Evolutionary conservation across 768 basidiomycete species (phyloP), one percentile per base, ranked within the genome.

Genomic region (Suillus tomentosus): DNA sequence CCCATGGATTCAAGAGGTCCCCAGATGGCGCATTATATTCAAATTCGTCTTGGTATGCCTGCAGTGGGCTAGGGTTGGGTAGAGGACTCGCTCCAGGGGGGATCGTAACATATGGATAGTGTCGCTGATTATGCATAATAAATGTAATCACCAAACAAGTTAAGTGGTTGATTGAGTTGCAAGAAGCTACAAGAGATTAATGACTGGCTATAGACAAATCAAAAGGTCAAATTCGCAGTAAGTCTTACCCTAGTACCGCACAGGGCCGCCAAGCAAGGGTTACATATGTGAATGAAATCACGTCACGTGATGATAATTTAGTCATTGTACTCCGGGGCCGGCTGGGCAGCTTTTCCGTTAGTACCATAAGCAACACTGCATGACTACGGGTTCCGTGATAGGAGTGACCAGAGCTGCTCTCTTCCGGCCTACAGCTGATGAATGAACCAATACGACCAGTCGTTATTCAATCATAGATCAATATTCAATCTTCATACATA

Each of bases 91-190:
- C 68, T 65, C 72, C 78, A 7, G 73, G 65, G 14, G 82, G 81
- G 40, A 84, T 81, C 42, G 69, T 62, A 57, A 82, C 50, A 58
- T 78, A 70, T 8, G 79, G 81, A 37, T 77, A 69, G 27, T 22
- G 75, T 64, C 71, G 74, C 62, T 75, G 40, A 64, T 69, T 74
- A 2, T 76, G 61, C 74, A 76, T 76, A 14, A 27, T 24, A 17
- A 27, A 58, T 40, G 24, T 40, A 17, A 58, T 40, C 17, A 24
- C 40, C 1, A 27, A 31, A 31, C 17, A 27, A 10, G 24, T 19
- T 42, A 13, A 31, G 24, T 10, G 39, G 15, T 42, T 58, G 57
- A 42, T 58, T 19, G 27, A 31, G 40, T 19, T 5, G 8, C n/a
- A 14, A 37, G 1, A 55, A 37, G 14, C 0, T 43, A 58, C 24